phyloP scores from a whole-genome alignment of 1,284 basidiomycete species.

The Singerocomus rubriflavus region DNA sequence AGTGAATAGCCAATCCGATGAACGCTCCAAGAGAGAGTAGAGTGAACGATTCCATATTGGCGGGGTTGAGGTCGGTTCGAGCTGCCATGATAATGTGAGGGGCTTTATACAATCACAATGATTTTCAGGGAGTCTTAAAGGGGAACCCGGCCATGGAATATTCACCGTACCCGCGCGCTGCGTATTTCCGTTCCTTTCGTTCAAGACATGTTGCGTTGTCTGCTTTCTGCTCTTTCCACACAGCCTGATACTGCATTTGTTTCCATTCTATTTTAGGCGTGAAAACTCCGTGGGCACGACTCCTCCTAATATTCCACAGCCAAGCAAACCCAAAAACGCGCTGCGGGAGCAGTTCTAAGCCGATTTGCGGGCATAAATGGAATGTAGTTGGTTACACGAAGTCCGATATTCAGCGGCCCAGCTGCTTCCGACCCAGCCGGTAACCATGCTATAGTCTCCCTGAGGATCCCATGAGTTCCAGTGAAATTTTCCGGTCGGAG shows the following conservation, averaged over 20 bases:
- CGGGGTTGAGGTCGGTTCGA: neutral
- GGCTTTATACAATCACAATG: neutral
- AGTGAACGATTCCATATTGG: neutral
- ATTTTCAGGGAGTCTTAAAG: neutral
- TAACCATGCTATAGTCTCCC: neutral
- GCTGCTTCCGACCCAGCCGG: neutral
- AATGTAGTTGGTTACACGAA: neutral
- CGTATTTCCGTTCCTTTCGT: neutral
- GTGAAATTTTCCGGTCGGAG: neutral
- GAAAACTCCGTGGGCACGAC: neutral
- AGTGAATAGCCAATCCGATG: neutral
- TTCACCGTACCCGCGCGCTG: neutral
- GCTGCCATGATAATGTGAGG: neutral
- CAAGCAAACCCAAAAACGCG: too few relatives aligned
- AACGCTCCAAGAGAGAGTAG: slow-evolving; percentile 6
- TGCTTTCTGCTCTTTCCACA: neutral
- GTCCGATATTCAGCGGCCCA: neutral
- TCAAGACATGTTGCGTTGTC: neutral
- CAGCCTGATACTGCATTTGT: neutral
- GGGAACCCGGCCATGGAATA: neutral
- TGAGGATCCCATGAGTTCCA: neutral
- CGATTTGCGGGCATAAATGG: neutral
- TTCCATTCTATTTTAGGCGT: neutral
- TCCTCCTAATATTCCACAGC: neutral
- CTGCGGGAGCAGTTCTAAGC: neutral